A percentile compares a stretch with the other conserved stretches of the same genome.
Evolutionary conservation across 2,329 filamentous ascomycete species (phyloP).

Genomic region (Chaetoscypha palmicola): DNA sequence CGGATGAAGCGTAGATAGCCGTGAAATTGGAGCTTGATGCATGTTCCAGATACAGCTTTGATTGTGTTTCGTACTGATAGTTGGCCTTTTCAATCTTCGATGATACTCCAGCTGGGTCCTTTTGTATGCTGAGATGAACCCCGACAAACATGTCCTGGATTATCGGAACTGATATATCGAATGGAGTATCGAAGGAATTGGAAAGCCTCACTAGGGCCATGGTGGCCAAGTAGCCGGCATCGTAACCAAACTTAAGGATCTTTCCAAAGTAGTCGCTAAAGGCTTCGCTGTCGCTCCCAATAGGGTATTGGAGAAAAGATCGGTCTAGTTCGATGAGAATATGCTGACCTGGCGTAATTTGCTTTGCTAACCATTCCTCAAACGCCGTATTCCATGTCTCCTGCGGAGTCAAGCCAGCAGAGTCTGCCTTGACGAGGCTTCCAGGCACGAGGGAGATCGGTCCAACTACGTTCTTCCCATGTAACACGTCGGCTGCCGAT

Average conservation of each 20-base stretch:
- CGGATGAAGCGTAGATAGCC: constrained; percentile 15
- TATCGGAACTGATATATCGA: constrained; percentile 25
- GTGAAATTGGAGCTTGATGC: constrained; percentile 3
- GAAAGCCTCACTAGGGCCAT: constrained; percentile 28
- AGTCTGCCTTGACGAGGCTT: constrained; percentile 5
- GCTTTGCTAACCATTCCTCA: constrained; percentile 17
- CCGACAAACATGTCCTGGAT: constrained; percentile 10
- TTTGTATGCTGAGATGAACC: constrained; percentile 17
- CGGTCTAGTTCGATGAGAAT: constrained; percentile 22
- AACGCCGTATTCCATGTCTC: constrained; percentile 17
- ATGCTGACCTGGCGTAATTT: constrained; percentile 1
- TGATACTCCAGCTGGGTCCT: constrained; percentile 12
- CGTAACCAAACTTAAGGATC: constrained; percentile 28
- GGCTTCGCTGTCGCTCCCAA: constrained; percentile 28
- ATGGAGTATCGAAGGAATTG: constrained; percentile 16
- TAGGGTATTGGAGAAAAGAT: constrained; percentile 33
- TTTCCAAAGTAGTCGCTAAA: constrained; percentile 34
- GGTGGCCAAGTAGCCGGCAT: constrained; percentile 24
- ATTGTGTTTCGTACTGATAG: constrained; percentile 12
- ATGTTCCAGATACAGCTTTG: constrained; percentile 10
- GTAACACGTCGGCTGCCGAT: constrained; percentile 8
- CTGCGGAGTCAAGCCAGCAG: background rate
- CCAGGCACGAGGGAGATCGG: constrained; percentile 20
- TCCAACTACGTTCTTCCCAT: constrained; percentile 9
- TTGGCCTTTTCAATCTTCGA: constrained; percentile 10